Evolutionary conservation across 768 basidiomycete species (phyloP).

Genomic region (Hemileccinum impolitum): DNA sequence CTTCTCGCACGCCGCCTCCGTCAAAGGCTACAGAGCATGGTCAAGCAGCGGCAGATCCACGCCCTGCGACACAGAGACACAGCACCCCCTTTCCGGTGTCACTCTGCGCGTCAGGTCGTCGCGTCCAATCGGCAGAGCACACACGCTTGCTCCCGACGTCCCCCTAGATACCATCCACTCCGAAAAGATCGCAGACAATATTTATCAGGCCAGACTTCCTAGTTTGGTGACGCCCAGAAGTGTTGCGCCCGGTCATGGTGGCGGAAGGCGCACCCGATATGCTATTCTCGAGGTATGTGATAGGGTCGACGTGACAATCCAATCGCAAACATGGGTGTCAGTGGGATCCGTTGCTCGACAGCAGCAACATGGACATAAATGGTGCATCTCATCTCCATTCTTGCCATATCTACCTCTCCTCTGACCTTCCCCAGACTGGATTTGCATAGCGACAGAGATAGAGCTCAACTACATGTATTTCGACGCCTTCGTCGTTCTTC

Average conservation of each 20-base stretch:
- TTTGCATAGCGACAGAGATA: constrained; percentile 86
- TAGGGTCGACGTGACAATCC: not conserved
- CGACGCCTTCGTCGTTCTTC: constrained; percentile 88
- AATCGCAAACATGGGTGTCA: constrained; percentile 28
- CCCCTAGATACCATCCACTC: constrained; percentile 35
- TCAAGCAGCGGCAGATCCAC: constrained; percentile 59
- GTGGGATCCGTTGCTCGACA: constrained; percentile 88
- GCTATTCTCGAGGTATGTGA: constrained; percentile 71
- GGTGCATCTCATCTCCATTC: constrained; percentile 41
- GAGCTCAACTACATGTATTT: constrained; percentile 84
- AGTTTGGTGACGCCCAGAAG: constrained; percentile 78
- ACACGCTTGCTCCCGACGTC: constrained; percentile 33
- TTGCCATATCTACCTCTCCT: not conserved
- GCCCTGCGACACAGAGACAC: constrained; percentile 29
- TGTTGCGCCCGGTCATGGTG: constrained; percentile 53
- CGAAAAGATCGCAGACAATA: constrained; percentile 51
- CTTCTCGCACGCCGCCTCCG: constrained; percentile 75
- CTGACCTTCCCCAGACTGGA: constrained; percentile 63
- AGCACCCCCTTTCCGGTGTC: constrained; percentile 17
- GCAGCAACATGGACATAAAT: constrained; percentile 82
- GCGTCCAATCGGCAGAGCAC: constrained; percentile 55
- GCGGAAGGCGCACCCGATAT: constrained; percentile 75
- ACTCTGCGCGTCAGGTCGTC: constrained; percentile 65
- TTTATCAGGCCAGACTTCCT: constrained; percentile 73
- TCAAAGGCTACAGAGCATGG: constrained; percentile 80